These are phyloP conservation scores for Hypoxylon sp. DNA, from an alignment of 2,329 filamentous ascomycete genomes.

Conservation along the genomic window DNA sequence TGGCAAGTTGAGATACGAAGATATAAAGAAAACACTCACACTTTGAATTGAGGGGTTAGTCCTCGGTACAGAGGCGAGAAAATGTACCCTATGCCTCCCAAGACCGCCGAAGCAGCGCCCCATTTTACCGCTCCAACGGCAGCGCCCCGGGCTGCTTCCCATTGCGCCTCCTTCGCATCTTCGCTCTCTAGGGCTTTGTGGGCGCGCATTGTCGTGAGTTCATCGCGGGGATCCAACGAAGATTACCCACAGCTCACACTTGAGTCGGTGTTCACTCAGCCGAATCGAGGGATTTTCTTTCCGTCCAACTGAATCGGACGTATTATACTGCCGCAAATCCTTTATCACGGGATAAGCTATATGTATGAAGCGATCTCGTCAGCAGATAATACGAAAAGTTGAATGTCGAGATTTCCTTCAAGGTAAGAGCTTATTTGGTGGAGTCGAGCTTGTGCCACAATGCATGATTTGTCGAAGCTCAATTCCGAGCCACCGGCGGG, in stretches of 20 bases:
- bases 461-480: slow-evolving; percentile 17
- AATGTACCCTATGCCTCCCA: slow-evolving; percentile 73
- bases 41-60: slow-evolving; percentile 82
- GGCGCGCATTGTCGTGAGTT: slow-evolving; percentile 58
- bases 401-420: slow-evolving; percentile 14
- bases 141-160: slow-evolving; percentile 79
- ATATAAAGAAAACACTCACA: slow-evolving; percentile 65
- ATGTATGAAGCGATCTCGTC: slow-evolving; percentile 6
- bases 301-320: neutral
- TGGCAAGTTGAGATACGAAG: neutral
- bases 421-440: slow-evolving; percentile 27
- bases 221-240: slow-evolving; percentile 8
- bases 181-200: slow-evolving; percentile 73
- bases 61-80: slow-evolving; percentile 80
- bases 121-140: slow-evolving; percentile 78
- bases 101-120: slow-evolving; percentile 75
- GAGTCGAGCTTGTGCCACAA: slow-evolving; percentile 3
- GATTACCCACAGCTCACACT: neutral
- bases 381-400: slow-evolving; percentile 9
- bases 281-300: neutral
- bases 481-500: slow-evolving; percentile 13
- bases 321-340: neutral
- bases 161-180: slow-evolving; percentile 78
- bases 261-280: neutral
- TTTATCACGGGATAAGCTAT: neutral